Conservation (phyloP, 805 yeast species). For the Tetrapisispora arboricola region DNA sequence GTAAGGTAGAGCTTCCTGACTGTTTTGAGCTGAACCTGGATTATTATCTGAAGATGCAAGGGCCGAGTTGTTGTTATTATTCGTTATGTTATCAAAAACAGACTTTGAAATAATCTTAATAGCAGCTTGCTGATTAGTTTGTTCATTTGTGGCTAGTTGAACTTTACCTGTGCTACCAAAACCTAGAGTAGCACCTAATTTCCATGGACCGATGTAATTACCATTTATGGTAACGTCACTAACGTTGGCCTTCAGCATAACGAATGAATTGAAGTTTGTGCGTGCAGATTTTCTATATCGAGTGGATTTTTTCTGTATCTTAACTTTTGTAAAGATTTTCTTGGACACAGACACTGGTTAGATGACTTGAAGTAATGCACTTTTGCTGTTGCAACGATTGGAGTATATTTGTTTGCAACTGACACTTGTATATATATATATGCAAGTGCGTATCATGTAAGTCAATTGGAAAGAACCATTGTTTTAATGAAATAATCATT, state of each 20-base stretch:
- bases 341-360: too few species aligned
- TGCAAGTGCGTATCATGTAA: too few species aligned
- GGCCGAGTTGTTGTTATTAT: slow-evolving; percentile 18
- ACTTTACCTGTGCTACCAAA: slow-evolving; percentile 97
- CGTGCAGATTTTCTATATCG: neutral
- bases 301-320: too few species aligned
- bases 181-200: slow-evolving; percentile 86
- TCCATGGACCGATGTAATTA: slow-evolving; percentile 80
- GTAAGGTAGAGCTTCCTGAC: slow-evolving; percentile 52
- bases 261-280: neutral
- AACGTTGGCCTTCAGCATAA: slow-evolving; percentile 1
- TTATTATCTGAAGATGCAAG: slow-evolving; percentile 29
- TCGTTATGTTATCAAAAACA: slow-evolving; percentile 35
- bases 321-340: too few species aligned
- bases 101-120: slow-evolving; percentile 92
- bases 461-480: too few species aligned
- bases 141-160: slow-evolving; percentile 75
- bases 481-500: too few species aligned
- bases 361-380: too few species aligned
- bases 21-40: neutral
- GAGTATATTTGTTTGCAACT: too few species aligned
- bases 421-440: too few species aligned
- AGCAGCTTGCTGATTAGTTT: slow-evolving; percentile 85
- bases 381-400: too few species aligned
- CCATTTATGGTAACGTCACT: slow-evolving; percentile 26